Conservation (phyloP, 148 eudicot genomes). For the Rhododendron williamsianum region DNA sequence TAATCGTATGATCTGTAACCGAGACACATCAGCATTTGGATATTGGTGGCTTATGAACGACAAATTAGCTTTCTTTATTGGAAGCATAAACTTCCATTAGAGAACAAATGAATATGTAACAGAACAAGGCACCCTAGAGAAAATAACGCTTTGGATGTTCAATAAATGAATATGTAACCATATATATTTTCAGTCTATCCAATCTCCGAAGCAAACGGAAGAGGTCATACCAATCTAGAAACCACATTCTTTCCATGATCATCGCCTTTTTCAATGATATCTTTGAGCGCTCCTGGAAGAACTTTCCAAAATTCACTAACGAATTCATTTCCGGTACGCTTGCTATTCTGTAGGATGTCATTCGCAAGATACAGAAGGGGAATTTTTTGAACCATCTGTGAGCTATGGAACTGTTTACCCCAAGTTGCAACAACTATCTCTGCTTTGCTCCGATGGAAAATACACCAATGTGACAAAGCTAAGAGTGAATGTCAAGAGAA, state of each 20-base stretch:
- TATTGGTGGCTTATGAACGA: neutral
- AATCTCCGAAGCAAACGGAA: neutral
- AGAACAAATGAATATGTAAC: neutral
- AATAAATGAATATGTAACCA: too few species aligned
- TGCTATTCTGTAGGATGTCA: slow-evolving; percentile 93
- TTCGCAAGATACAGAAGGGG: slow-evolving; percentile 85
- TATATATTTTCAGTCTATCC: neutral
- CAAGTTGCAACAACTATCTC: slow-evolving; percentile 81
- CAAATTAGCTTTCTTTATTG: neutral
- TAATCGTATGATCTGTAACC: neutral
- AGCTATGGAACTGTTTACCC: slow-evolving; percentile 68
- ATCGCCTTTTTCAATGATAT: slow-evolving; percentile 54
- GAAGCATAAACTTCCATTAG: neutral
- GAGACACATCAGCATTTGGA: neutral
- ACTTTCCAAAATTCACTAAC: slow-evolving; percentile 94
- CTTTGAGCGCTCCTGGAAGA: slow-evolving; percentile 85
- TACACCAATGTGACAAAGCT: slow-evolving; percentile 98
- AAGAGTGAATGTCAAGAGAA: slow-evolving; percentile 40
- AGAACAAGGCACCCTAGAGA: neutral
- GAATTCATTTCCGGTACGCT: slow-evolving; percentile 94
- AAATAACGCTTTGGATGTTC: neutral
- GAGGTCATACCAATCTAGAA: slow-evolving; percentile 72
- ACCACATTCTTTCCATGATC: slow-evolving; percentile 68
- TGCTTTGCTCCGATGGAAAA: slow-evolving; percentile 88
- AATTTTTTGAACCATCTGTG: slow-evolving; percentile 58